Base-by-base conservation (phyloP, 176 grass and related monocot species). In the Cenchrus americanus region DNA sequence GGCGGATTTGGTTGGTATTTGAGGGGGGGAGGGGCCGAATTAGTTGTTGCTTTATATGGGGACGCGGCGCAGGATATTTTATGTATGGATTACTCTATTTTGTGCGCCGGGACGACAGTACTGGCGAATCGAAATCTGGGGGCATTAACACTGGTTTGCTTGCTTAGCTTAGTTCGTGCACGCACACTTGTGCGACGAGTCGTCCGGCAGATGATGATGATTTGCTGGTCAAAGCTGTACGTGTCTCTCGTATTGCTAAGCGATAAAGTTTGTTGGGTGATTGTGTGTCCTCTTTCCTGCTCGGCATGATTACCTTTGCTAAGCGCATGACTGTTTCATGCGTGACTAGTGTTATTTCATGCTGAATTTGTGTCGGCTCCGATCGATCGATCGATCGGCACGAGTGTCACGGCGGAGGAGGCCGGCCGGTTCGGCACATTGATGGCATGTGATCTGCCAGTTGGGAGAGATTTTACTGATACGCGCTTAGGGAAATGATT, bases 301-400 rank as follows among this genome's bases (percentile, higher is more conserved):
- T 79, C 11, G 21, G 37, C 51, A 86, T 79, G 66, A 83, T 67
- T 74, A 78, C 66, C 69, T 4, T 73, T 72, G 83, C 40, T 82
- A 50, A 59, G 17, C 3, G 32, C 6, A n/a, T 43, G 30, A 74
- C 52, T 52, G 27, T 83, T 83, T 83, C 27, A 69, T 53, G 19
- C 4, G 43, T 53, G 43, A 48, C 26, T 59, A 12, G 26, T 87
- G 75, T 90, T 90, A 90, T 90, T 90, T 83, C 88, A 90, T 90
- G 88, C 80, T 75, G 70, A 46, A 69, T 79, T 69, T 79, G 60
- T 53, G n/a, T 53, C 24, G 43, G 37, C 4, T 66, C n/a, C 15
- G 23, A 8, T 61, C 13, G 9, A 54, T 62, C 19, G 32, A n/a
- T n/a, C n/a, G 9, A 54, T 62, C 19, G 32, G 7, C 7, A 40